These are phyloP conservation scores for Cenococcum geophilum DNA, from an alignment of 495 filamentous ascomycete species.

Conservation along the genomic window DNA sequence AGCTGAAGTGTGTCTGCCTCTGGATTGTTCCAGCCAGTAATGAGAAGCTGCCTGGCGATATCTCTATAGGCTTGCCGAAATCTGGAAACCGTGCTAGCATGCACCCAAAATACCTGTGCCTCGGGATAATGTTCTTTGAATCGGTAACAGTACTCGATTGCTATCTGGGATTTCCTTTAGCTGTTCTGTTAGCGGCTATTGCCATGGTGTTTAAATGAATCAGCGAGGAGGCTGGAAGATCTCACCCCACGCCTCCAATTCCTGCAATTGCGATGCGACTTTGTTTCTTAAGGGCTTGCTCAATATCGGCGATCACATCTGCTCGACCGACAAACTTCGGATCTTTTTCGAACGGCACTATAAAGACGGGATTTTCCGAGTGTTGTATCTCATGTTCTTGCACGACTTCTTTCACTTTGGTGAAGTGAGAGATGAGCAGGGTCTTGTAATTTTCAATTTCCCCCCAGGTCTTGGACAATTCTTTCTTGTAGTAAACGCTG, in stretches of 20 bases:
- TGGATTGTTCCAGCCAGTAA: background rate
- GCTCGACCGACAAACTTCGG: no score
- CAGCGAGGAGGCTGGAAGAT: constrained; percentile 37
- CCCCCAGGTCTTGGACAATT: no score
- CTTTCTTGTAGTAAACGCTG: no score
- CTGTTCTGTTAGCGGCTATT: background rate
- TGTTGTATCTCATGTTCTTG: no score
- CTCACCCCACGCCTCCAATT: constrained; percentile 13
- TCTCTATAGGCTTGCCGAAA: constrained; percentile 28
- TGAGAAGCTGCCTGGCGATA: background rate
- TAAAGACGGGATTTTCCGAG: no score
- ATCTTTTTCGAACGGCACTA: no score
- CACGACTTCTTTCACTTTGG: no score
- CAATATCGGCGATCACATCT: no score
- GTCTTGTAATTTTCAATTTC: no score
- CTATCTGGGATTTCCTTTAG: constrained; percentile 2
- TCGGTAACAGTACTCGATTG: constrained; percentile 41
- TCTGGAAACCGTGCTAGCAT: constrained; percentile 39
- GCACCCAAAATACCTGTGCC: constrained; percentile 50
- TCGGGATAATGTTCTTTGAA: constrained; percentile 36
- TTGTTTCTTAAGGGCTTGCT: no score
- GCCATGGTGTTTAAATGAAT: constrained; percentile 40
- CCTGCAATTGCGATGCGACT: no score
- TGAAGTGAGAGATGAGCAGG: no score
- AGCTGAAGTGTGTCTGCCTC: constrained; percentile 6